Evolutionary conservation across 2,329 filamentous ascomycete genomes (phyloP).

Genomic region (Exophiala sideris): DNA sequence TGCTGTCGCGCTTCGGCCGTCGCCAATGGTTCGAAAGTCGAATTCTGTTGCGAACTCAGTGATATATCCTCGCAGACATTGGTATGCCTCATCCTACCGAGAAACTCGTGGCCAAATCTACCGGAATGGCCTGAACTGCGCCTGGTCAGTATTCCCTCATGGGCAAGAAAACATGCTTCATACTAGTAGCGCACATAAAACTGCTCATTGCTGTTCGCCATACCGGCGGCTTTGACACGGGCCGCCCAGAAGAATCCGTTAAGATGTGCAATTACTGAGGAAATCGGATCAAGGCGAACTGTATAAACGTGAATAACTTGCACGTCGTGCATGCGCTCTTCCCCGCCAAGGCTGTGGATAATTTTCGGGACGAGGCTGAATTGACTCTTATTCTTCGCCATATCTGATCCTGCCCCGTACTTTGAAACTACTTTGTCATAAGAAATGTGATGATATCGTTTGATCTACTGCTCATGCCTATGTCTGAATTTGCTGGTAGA

Average conservation of each 20-base stretch:
- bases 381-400: background rate
- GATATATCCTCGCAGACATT: background rate
- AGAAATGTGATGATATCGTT: no score
- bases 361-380: background rate
- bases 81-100: slow-evolving; percentile 57
- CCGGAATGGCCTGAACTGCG: slow-evolving; percentile 92
- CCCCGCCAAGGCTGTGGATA: no score
- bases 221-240: slow-evolving; percentile 38
- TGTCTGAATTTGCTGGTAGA: slow-evolving; percentile 15
- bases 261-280: no score
- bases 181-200: slow-evolving; percentile 99
- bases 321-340: no score
- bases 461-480: background rate
- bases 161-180: slow-evolving; percentile 37
- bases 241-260: background rate
- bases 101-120: slow-evolving; percentile 95
- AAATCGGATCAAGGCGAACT: no score
- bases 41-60: slow-evolving; percentile 64
- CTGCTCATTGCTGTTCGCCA: slow-evolving; percentile 69
- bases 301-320: no score
- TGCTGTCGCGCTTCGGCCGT: slow-evolving; percentile 87
- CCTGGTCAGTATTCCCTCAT: slow-evolving; percentile 38
- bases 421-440: no score
- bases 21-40: slow-evolving; percentile 87
- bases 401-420: no score